Evolutionary conservation across 345 rosid species (phyloP).

Genomic region (Turnera subulata): DNA sequence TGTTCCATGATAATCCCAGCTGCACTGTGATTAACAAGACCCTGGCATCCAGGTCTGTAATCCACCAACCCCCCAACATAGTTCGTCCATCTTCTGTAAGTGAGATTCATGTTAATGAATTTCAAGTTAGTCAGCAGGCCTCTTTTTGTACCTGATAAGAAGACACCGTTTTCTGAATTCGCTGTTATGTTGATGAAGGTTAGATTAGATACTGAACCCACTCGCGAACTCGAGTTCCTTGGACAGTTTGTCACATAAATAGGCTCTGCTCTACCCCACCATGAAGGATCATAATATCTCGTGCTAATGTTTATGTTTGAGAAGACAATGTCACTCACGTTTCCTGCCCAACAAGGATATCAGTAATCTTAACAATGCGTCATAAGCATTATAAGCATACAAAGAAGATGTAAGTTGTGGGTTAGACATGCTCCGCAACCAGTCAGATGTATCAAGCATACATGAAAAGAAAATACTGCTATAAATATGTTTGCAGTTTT

Average conservation of each 20-base stretch:
- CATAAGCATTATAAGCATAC: neutral
- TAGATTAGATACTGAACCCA: slow-evolving; percentile 60
- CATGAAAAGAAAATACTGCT: neutral
- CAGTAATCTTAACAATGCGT: neutral
- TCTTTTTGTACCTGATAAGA: slow-evolving; percentile 70
- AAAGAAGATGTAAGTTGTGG: neutral
- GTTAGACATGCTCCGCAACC: too few relatives aligned
- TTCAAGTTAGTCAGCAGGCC: slow-evolving; percentile 59
- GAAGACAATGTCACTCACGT: slow-evolving; percentile 69
- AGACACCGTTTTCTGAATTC: slow-evolving; percentile 68
- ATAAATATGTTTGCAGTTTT: neutral
- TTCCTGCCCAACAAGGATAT: slow-evolving; percentile 50
- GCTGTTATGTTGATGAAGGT: slow-evolving; percentile 66
- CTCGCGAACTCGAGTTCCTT: slow-evolving; percentile 34
- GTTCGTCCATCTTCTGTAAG: slow-evolving; percentile 64
- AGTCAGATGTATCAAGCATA: neutral
- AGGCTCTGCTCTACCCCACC: slow-evolving; percentile 99
- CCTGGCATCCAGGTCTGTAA: slow-evolving; percentile 89
- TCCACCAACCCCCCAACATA: slow-evolving; percentile 64
- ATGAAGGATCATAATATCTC: slow-evolving; percentile 74
- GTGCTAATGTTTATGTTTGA: slow-evolving; percentile 82
- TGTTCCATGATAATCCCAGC: slow-evolving; percentile 91
- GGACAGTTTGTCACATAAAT: slow-evolving; percentile 84
- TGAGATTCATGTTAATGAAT: slow-evolving; percentile 61
- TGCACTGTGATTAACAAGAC: slow-evolving; percentile 61